Conservation (phyloP, 1,284 basidiomycete species). For the Cutaneotrichosporon sp. region DNA sequence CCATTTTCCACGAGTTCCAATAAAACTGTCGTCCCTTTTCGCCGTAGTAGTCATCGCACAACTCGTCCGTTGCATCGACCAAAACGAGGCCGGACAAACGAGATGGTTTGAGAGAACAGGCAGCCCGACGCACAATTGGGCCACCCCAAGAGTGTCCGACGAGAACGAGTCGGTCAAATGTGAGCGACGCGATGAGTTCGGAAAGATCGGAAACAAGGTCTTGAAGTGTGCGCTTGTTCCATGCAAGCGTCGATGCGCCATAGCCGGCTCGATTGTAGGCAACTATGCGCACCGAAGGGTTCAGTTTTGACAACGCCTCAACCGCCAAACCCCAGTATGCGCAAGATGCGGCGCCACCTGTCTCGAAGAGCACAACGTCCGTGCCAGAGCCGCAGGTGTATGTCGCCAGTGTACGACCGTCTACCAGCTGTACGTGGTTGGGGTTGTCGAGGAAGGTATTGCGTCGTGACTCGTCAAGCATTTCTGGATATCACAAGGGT, state of each 20-base stretch:
- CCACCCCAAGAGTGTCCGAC: constrained; percentile 9
- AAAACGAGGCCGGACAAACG: neutral
- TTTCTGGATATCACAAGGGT: neutral
- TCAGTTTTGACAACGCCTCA: neutral
- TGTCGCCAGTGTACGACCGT: constrained; percentile 1
- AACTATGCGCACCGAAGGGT: neutral
- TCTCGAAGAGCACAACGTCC: constrained; percentile 8
- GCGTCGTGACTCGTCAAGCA: neutral
- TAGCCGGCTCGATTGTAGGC: constrained; percentile 9
- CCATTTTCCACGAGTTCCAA: constrained; percentile 5
- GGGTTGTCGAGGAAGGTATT: constrained; percentile 1
- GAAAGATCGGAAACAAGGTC: constrained; percentile 3
- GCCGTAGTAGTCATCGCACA: constrained; percentile 4
- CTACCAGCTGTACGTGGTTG: neutral
- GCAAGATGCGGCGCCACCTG: neutral
- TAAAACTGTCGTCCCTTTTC: constrained; percentile 3
- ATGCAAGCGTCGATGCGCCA: neutral
- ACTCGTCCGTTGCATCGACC: constrained; percentile 6
- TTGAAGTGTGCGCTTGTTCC: constrained; percentile 3
- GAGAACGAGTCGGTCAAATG: neutral
- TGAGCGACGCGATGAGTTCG: neutral
- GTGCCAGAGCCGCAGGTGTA: neutral
- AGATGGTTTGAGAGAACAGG: neutral
- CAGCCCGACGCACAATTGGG: neutral
- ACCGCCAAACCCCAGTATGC: constrained; percentile 4